These are phyloP conservation scores for Berkeleyomyces rouxiae DNA, from an alignment of 2,329 filamentous ascomycete genomes.

Conservation along the genomic window DNA sequence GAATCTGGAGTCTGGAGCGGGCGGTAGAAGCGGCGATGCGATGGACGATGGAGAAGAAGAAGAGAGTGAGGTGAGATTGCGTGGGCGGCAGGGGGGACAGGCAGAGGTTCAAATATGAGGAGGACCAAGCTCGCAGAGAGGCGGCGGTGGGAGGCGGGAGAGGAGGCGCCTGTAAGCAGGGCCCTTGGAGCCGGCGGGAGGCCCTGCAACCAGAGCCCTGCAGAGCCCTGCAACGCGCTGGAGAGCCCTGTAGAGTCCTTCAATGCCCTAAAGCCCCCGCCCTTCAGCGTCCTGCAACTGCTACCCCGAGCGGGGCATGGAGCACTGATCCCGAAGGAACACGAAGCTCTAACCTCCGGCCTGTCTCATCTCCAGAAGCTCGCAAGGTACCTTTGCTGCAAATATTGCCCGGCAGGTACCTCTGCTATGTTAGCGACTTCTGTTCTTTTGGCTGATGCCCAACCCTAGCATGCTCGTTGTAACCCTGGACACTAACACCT, in stretches of 20 bases:
- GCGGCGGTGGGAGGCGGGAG: background rate
- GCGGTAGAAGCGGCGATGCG: background rate
- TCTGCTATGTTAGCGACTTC: no score
- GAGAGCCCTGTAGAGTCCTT: no score
- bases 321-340: background rate
- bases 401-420: background rate
- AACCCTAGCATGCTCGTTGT: background rate
- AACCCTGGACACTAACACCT: background rate
- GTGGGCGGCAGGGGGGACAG: background rate
- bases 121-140: background rate
- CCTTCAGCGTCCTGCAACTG: background rate
- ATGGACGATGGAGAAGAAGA: constrained; percentile 9
- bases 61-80: background rate
- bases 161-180: background rate
- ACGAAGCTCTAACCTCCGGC: background rate
- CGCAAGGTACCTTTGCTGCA: background rate
- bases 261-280: no score
- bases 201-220: background rate
- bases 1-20: constrained; percentile 19
- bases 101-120: background rate
- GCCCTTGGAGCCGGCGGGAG: background rate
- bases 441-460: background rate
- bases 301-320: background rate
- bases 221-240: no score
- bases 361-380: no score